Base-by-base conservation (phyloP, 208 protist species). In the Crithidia expoeki region DNA sequence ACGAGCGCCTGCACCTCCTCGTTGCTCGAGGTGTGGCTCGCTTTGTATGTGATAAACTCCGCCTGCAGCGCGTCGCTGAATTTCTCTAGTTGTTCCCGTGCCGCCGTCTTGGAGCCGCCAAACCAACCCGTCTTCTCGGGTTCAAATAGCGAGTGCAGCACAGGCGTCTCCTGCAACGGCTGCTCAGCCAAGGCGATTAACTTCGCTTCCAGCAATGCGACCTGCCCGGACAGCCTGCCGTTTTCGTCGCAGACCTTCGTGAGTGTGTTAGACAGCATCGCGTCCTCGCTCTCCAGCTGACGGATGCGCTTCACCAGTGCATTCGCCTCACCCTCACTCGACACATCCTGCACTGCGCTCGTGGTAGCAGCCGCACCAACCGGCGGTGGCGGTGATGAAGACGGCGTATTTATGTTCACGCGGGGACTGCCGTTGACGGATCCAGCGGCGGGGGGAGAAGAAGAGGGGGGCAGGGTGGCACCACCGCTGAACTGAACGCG, bases 211-310 rank as follows among this genome's bases (percentile, higher is more conserved):
- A 88, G 46, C 7, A 50, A 5, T 0, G 72, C 53, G 6, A 94
- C 52, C 44, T 82, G 63, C 9, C 27, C 52, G 0, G 79, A 70
- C 21, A 96, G 81, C n/a, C 60, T 68, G 0, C 80, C 71, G 69
- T 94, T 96, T 52, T 96, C 86, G n/a, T 94, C 87, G 51, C 89
- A 94, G 11, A 96, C 74, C 58, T 86, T 89, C 9, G 83, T 68
- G 23, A 96, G 80, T 6, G 82, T 69, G 34, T 79, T 78, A 11
- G 87, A 79, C 7, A 96, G 78, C 25, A 80, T 68, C 14, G 64
- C 44, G 58, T 85, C 87, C 58, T 96, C 87, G 12, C 30, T 51
- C 74, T 94, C 84, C 40, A 94, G 79, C 72, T 90, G 85, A 4
- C 73, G 65, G 28, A 96, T 61, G 27, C 88, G 79, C 50, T 72